These are phyloP conservation scores for Metschnikowia chrysomelidarum DNA, from an alignment of 805 yeast genomes.

Conservation along the genomic window DNA sequence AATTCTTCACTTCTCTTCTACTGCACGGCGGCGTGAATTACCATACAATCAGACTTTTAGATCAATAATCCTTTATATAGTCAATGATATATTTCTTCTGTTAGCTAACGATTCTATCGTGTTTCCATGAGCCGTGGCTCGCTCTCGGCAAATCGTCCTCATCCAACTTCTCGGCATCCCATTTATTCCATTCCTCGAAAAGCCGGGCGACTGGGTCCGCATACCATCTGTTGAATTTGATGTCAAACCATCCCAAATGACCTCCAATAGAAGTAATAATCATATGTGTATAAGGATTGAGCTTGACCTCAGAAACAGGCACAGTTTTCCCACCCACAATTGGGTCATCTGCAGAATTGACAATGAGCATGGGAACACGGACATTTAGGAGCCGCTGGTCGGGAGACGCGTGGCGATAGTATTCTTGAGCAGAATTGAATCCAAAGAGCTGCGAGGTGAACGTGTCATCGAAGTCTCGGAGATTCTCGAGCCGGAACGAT, in stretches of 20 bases:
- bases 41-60: too few relatives aligned
- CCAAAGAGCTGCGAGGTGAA: constrained; percentile 66
- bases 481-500: constrained; percentile 30
- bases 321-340: constrained; percentile 52
- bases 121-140: constrained; percentile 29
- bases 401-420: constrained; percentile 67
- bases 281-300: constrained; percentile 59
- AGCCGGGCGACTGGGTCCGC: constrained; percentile 35
- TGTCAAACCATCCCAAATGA: constrained; percentile 55
- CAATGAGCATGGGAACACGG: constrained; percentile 59
- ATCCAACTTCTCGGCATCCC: constrained; percentile 21
- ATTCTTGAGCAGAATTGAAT: constrained; percentile 57
- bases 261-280: constrained; percentile 68
- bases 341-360: constrained; percentile 69
- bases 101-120: constrained; percentile 33
- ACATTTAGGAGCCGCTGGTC: constrained; percentile 52
- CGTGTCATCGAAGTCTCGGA: constrained; percentile 57
- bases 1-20: too few relatives aligned
- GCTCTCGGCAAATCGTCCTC: constrained; percentile 28
- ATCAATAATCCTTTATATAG: too few relatives aligned
- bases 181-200: constrained; percentile 31
- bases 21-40: too few relatives aligned
- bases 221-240: constrained; percentile 36
- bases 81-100: constrained; percentile 1
- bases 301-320: constrained; percentile 47